phyloP scores from a whole-genome alignment of 495 filamentous ascomycete genomes.

The Hypoxylon fuscum region DNA sequence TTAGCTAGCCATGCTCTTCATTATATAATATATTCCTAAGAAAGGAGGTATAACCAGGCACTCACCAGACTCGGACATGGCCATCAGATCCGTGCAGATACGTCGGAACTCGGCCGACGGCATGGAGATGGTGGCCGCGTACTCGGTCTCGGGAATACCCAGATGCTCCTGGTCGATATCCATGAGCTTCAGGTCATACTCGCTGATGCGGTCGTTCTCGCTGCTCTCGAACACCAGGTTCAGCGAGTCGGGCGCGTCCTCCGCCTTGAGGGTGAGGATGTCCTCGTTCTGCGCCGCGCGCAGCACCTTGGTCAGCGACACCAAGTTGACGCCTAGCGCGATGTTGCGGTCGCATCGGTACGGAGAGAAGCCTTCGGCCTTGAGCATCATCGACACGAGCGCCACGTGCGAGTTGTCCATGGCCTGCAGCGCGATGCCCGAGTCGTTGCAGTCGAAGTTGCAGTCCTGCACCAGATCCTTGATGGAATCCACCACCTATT shows the following conservation, averaged over 20 bases:
- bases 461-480: conserved; percentile 99
- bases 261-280: conserved; percentile 94
- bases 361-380: conserved; percentile 92
- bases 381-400: conserved; percentile 97
- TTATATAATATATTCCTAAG: not conserved
- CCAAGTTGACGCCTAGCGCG: conserved; percentile 95
- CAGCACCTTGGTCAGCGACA: conserved; percentile 96
- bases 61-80: conserved; percentile 92
- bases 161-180: conserved; percentile 99
- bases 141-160: conserved; percentile 98
- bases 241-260: conserved; percentile 93
- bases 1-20: conserved; percentile 9
- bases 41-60: not conserved
- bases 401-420: conserved; percentile 99
- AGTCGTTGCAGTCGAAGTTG: conserved; percentile 99
- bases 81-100: conserved; percentile 90
- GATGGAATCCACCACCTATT: conserved; percentile 95
- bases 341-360: conserved; percentile 99
- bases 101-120: conserved; percentile 90
- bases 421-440: conserved; percentile 95
- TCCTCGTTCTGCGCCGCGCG: conserved; percentile 95
- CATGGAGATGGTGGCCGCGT: conserved; percentile 90
- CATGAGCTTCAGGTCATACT: conserved; percentile 99
- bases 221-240: conserved; percentile 96
- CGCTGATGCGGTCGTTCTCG: conserved; percentile 88